Base-by-base conservation (phyloP, 148 eudicot species). In the Mesembryanthemum crystallinum region DNA sequence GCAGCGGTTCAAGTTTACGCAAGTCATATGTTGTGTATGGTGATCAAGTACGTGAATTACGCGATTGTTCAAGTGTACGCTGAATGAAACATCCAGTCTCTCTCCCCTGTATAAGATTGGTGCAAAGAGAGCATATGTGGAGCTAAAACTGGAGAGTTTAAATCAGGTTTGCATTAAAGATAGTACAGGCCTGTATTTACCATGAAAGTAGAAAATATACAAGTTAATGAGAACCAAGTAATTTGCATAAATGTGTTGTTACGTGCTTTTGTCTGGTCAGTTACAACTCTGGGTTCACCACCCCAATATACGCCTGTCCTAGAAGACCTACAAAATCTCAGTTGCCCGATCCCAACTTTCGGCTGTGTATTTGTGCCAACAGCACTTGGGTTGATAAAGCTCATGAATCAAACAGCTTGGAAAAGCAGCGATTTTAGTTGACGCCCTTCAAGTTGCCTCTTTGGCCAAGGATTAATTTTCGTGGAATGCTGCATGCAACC, bases 251-350 rank as follows among this genome's bases (percentile, higher is more conserved):
- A 72, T 47, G 67, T 39, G 42, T 39, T 39, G 29, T 7, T 10
- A 71, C 39, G 23, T 11, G 20, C 39, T 64, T 75, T 45, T 17
- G 14, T 14, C 45, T n/a, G n/a, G n/a, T 47, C 12, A 2, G 39
- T 32, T 62, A 51, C 25, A 69, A 62, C 66, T 71, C 65, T 21
- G n/a, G 47, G 42, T 74, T 47, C 45, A 73, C 20, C 17, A n/a
- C n/a, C 66, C 64, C 42, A 15, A 8, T 49, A 60, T 57, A 57
- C 27, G 1, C 27, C 61, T 57, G 61, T 57, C 61, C 61, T 27
- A 57, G 61, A 57, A 57, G 6, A 57, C 25, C 27, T 57, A 57
- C 61, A 57, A 57, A 57, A 57, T 39, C 37, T 32, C 2, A 42
- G 25, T 60, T 24, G 39, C 15, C 54, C 24, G 14, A 58, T 14